Base-by-base conservation (phyloP, 768 basidiomycete genomes). In the Russula foetens region DNA sequence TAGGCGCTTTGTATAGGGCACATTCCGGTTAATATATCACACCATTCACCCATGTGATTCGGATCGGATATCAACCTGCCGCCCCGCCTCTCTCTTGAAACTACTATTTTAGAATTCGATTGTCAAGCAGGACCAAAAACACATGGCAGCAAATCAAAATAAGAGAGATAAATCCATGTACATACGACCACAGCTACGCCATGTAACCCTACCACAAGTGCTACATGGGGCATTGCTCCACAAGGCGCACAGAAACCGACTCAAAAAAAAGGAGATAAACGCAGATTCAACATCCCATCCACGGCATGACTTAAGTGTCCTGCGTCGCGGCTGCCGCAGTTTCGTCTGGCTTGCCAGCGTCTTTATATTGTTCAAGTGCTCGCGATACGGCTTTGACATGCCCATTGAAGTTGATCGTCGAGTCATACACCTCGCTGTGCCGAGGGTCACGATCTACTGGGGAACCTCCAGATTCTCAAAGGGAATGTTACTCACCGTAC, bases 311-410 rank as follows among this genome's bases (percentile, higher is more conserved):
- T 43, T 47, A 55, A 41, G 31, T 39, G 9, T 14, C 33, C 33
- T 31, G n/a, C 8, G 59, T 21, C 1, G 59, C 7, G 46, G 5
- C 50, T 17, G 2, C 28, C 24, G 24, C n/a, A 11, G 48, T 15
- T 2, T 31, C 17, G 12, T 5, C 17, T 3, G 45, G 3, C 38
- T 50, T 60, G 24, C 66, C 68, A 63, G 77, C 74, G 15, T 67
- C 65, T 47, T 72, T 71, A 53, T 83, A 69, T 58, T 74, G 78
- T 59, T 77, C 77, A 33, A 89, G 72, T 74, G 83, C 82, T 66
- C 80, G 81, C 38, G 79, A 76, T 8, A 87, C 84, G 64, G 89
- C 88, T 66, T 82, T 83, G 24, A 77, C 70, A 64, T 90, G 88
- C 0, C 79, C 84, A 23, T 71, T 77, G 66, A 75, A 83, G 67